A percentile compares a stretch with the other conserved stretches of the same genome.
Evolutionary conservation across 2,329 filamentous ascomycete genomes (phyloP).

Genomic region (Talaromyces funiculosus): DNA sequence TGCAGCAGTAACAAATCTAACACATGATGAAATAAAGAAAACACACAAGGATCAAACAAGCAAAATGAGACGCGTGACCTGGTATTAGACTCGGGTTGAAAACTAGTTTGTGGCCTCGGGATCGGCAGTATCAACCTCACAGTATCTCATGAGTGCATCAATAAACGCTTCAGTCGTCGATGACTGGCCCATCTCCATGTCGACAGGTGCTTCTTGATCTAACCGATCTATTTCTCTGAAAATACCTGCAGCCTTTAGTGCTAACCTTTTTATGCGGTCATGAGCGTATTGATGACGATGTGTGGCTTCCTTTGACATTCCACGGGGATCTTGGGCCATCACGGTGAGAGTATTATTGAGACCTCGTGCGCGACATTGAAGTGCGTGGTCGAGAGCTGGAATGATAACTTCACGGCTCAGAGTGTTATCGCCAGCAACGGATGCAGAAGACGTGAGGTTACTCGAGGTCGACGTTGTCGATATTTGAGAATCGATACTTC

Average conservation of each 20-base stretch:
- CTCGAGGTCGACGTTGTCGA: constrained; percentile 35
- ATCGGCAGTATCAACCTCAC: constrained; percentile 82
- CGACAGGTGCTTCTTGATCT: constrained; percentile 80
- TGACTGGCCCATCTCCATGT: constrained; percentile 86
- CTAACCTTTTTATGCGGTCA: constrained; percentile 73
- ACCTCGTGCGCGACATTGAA: constrained; percentile 66
- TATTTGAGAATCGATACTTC: constrained; percentile 12
- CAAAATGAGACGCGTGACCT: neutral
- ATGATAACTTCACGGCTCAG: constrained; percentile 61
- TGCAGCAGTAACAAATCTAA: neutral
- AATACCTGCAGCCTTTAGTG: constrained; percentile 73
- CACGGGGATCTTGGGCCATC: constrained; percentile 28
- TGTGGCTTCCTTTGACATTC: constrained; percentile 39
- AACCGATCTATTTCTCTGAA: constrained; percentile 87
- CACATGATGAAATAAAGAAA: neutral
- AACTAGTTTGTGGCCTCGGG: constrained; percentile 38
- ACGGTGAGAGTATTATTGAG: constrained; percentile 40
- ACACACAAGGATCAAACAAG: neutral
- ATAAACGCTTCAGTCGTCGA: constrained; percentile 87
- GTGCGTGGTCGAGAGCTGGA: constrained; percentile 83
- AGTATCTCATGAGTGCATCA: constrained; percentile 71
- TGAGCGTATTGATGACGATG: constrained; percentile 69
- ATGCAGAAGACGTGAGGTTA: constrained; percentile 60
- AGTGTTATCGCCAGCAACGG: constrained; percentile 6
- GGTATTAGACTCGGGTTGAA: neutral